Percentiles rank a stretch among this genome's conserved stretches.
These are phyloP conservation scores for Ananas comosus DNA, from an alignment of 176 grass and related monocot species.

Conservation along the genomic window DNA sequence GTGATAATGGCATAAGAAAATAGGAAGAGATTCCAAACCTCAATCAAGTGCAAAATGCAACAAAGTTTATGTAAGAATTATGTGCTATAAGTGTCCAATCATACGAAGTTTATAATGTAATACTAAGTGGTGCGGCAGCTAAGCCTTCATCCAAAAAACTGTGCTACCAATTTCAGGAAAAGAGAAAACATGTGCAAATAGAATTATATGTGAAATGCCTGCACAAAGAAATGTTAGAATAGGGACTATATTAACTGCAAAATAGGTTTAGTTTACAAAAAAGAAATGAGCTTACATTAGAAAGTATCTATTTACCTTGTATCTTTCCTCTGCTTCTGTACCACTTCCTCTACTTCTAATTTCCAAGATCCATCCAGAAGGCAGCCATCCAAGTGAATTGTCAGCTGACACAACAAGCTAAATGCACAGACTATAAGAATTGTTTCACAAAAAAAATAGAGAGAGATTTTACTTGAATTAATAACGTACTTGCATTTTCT, in stretches of 20 bases:
- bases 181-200: too few relatives aligned
- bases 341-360: slow-evolving; percentile 38
- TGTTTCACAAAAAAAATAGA: background rate
- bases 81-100: too few relatives aligned
- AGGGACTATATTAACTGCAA: too few relatives aligned
- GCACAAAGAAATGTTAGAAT: too few relatives aligned
- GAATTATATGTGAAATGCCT: too few relatives aligned
- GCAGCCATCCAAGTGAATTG: slow-evolving; percentile 29
- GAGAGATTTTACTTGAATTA: background rate
- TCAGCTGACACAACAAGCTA: slow-evolving; percentile 2
- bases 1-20: background rate
- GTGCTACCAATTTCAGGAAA: too few relatives aligned
- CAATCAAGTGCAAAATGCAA: background rate
- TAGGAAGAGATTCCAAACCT: background rate
- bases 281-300: too few relatives aligned
- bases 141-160: too few relatives aligned
- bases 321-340: slow-evolving; percentile 38
- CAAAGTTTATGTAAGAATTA: too few relatives aligned
- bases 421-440: background rate
- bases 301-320: slow-evolving; percentile 28
- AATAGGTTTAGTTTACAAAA: too few relatives aligned
- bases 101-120: too few relatives aligned
- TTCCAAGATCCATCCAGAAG: slow-evolving; percentile 34
- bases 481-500: slow-evolving; percentile 24
- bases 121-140: too few relatives aligned